Base-by-base conservation (phyloP, 2,329 filamentous ascomycete species). In the Xylariaceae sp. region DNA sequence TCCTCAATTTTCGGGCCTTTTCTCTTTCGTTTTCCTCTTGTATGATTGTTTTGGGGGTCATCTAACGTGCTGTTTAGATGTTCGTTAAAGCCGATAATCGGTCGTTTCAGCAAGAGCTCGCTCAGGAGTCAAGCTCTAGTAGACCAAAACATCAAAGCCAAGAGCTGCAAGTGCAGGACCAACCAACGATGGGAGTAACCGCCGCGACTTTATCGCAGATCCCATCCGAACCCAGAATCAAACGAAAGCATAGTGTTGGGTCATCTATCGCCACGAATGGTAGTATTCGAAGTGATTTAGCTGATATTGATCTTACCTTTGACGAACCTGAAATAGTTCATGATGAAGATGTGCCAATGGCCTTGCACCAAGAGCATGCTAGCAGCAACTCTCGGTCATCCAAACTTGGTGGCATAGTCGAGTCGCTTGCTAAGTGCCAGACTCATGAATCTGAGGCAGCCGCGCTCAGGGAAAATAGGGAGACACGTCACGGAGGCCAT, bases 31-130 rank as follows among this genome's bases (percentile, higher is more conserved):
- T 30, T 30, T 8, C 27, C n/a, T n/a, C 27, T 30, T 8, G 27
- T 30, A 8, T 8, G 8, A n/a, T 41, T 24, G 21, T 15, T 10
- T 11, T 41, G 6, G 9, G 7, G 10, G 9, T 11, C 37, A 15
- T 41, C 58, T 35, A 61, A 70, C 11, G 57, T 64, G 2, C n/a
- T 36, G 58, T 72, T 8, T 68, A 80, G 66, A 72, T 73, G 26
- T 84, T 84, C 62, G 71, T 79, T 4, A 74, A 72, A 32, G 73
- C 72, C 30, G 81, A 84, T 44, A 84, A 83, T 58, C 75, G 75
- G 50, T 71, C 72, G 2, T 84, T 84, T 64, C 73, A 73, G 15
- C 72, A 76, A 43, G 81, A 84, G 59, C 69, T 83, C 6, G 69
- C 68, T 16, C 70, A 73, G 33, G 76, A 78, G 56, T 60, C 23